Percentiles rank a stretch among this genome's conserved stretches.
Evolutionary conservation across 1,139 yeast genomes (phyloP).

Genomic region (Debaryomyces psychrophilus): DNA sequence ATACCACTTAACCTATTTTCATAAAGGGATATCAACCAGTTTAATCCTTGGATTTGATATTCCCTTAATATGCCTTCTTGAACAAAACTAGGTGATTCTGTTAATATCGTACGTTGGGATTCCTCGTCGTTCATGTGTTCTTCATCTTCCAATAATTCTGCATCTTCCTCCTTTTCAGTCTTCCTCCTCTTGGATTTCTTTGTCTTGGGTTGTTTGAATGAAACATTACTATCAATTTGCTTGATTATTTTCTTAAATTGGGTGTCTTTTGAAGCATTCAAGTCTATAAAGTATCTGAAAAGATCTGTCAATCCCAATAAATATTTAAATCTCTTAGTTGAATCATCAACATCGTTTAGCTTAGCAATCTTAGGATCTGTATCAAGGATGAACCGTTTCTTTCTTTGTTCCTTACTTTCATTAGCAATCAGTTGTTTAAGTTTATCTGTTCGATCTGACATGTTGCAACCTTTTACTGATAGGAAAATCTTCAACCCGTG

Average conservation of each 20-base stretch:
- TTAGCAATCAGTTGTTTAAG: conserved; percentile 1
- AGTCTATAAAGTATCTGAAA: conserved; percentile 85
- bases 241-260: conserved; percentile 55
- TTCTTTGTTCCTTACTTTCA: conserved; percentile 43
- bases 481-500: not conserved
- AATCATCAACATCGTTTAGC: conserved; percentile 63
- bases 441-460: conserved; percentile 3
- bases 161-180: conserved; percentile 91
- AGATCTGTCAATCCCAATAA: conserved; percentile 80
- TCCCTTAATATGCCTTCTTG: conserved; percentile 73
- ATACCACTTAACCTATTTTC: conserved; percentile 51
- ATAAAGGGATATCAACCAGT: conserved; percentile 49
- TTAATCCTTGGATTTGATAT: conserved; percentile 61
- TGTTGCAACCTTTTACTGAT: conserved; percentile 8
- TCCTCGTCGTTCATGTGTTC: conserved; percentile 55
- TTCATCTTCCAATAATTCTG: conserved; percentile 79
- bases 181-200: conserved; percentile 47
- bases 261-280: conserved; percentile 75
- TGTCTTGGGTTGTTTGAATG: conserved; percentile 27
- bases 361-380: conserved; percentile 58
- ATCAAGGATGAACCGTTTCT: conserved; percentile 49
- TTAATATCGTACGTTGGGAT: conserved; percentile 59
- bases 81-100: conserved; percentile 75
- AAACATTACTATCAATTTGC: conserved; percentile 43
- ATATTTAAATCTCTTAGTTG: conserved; percentile 79